Conservation (phyloP, 140 eudicot genomes). For the Flaveria floridana region DNA sequence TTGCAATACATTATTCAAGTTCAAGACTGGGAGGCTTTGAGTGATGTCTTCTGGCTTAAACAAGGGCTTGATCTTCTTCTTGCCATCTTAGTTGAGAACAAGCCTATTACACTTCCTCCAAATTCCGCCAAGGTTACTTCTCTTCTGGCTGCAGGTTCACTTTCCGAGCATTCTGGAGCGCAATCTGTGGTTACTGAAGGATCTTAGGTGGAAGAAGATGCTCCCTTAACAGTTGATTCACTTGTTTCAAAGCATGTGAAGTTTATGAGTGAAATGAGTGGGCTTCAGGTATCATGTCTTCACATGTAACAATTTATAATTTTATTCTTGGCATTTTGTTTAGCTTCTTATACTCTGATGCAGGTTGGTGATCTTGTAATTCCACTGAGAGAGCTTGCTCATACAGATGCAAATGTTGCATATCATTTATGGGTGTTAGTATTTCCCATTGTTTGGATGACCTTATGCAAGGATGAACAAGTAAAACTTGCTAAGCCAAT, state of each 20-base stretch:
- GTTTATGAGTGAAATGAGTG: conserved; percentile 79
- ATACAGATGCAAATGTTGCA: conserved; percentile 94
- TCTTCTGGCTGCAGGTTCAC: conserved; percentile 56
- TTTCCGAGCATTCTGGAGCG: conserved; percentile 56
- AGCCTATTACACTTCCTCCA: conserved; percentile 95
- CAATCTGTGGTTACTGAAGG: conserved; percentile 73
- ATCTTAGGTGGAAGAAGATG: conserved; percentile 65
- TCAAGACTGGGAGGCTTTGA: conserved; percentile 98
- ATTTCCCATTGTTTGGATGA: conserved; percentile 98
- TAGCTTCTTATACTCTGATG: conserved; percentile 17
- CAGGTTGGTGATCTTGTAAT: conserved; percentile 89
- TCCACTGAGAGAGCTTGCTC: conserved; percentile 94
- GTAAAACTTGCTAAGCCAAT: conserved; percentile 96
- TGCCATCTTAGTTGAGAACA: conserved; percentile 89
- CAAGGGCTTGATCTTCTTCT: conserved; percentile 99
- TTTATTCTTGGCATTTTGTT: conserved; percentile 12
- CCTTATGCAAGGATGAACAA: conserved; percentile 94
- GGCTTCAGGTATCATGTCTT: conserved; percentile 75
- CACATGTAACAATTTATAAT: not conserved
- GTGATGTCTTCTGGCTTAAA: conserved; percentile 98
- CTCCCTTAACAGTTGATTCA: conserved; percentile 74
- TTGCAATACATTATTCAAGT: conserved; percentile 88
- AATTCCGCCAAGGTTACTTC: conserved; percentile 87
- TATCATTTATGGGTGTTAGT: conserved; percentile 98
- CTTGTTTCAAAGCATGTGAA: conserved; percentile 76